Evolutionary conservation across 2,329 filamentous ascomycete genomes (phyloP).

Genomic region (Aspergillus sclerotialis): DNA sequence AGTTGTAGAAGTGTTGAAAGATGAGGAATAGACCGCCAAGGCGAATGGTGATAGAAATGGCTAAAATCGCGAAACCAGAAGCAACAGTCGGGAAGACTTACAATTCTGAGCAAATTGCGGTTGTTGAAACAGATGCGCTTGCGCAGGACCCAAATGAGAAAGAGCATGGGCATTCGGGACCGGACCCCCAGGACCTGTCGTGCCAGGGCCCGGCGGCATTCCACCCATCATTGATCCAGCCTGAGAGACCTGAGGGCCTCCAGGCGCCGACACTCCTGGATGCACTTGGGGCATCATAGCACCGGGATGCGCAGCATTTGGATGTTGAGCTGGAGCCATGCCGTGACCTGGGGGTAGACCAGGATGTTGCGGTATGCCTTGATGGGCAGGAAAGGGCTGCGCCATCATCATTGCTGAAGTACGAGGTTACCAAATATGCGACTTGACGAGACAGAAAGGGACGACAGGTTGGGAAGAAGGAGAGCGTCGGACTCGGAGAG

Average conservation of each 20-base stretch:
- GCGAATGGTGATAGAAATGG: not conserved
- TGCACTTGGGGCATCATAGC: conserved; percentile 53
- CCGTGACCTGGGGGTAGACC: conserved; percentile 55
- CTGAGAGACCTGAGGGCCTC: conserved; percentile 54
- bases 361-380: conserved; percentile 52
- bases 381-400: conserved; percentile 52
- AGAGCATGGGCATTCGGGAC: conserved; percentile 54
- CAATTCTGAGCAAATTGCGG: conserved; percentile 37
- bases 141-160: conserved; percentile 50
- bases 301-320: conserved; percentile 49
- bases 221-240: conserved; percentile 57
- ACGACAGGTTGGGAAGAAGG: conserved; percentile 9
- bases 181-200: conserved; percentile 42
- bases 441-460: conserved; percentile 13
- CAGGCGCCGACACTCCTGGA: conserved; percentile 53
- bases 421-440: conserved; percentile 28
- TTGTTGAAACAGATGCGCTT: conserved; percentile 50
- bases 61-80: conserved; percentile 1
- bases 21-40: too few species aligned
- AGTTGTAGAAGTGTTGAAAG: too few species aligned
- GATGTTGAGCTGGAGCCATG: conserved; percentile 51
- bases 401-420: conserved; percentile 46
- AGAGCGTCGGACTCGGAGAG: conserved; percentile 16
- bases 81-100: conserved; percentile 20
- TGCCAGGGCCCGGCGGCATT: conserved; percentile 54